Base-by-base conservation (phyloP, 495 filamentous ascomycete species). In the Lasiosphaeriaceae sp. region DNA sequence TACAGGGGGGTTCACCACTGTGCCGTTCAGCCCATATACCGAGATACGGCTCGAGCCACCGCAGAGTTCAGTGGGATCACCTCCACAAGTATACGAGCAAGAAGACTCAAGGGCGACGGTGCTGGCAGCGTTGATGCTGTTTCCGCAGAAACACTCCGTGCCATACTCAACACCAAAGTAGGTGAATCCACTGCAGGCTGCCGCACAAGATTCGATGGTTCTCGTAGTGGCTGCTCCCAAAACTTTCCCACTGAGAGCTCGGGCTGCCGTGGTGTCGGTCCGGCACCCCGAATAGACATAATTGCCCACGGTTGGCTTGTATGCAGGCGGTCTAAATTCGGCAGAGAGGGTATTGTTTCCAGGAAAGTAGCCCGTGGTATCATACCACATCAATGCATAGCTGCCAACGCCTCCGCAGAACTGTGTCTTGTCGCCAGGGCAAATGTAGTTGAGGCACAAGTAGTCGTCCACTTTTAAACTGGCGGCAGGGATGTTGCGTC, bases 321-420 rank as follows among this genome's bases (percentile, higher is more conserved):
- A 47, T 31, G 56, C 14, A 20, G 56, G 49, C 9, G 64, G 51
- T 29, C 14, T 65, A 24, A 58, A 58, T 12, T 61, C 54, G n/a
- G 60, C 41, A 12, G 55, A 49, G 24, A 61, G 56, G 3, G 54
- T 44, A 5, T 54, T 47, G 47, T 50, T 62, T 23, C 22, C 54
- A 0, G 54, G 45, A 23, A 56, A 57, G 54, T 58, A 57, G 14
- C 43, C 65, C 8, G 44, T 53, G 9, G n/a, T 43, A 29, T 50
- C 52, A 20, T 63, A 56, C 48, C 59, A 56, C 60, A 66, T 50
- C 52, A 55, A 47, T 21, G 37, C 52, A 9, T 59, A 59, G 11
- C 56, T 59, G 22, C 70, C 69, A 8, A 64, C 69, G 2, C 61
- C 65, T n/a, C 72, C 72, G 47, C 72, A 75, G 11, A 63, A 62